Evolutionary conservation across 768 basidiomycete genomes (phyloP), one percentile per base, ranked within the genome.

Genomic region (Cyathus striatus): DNA sequence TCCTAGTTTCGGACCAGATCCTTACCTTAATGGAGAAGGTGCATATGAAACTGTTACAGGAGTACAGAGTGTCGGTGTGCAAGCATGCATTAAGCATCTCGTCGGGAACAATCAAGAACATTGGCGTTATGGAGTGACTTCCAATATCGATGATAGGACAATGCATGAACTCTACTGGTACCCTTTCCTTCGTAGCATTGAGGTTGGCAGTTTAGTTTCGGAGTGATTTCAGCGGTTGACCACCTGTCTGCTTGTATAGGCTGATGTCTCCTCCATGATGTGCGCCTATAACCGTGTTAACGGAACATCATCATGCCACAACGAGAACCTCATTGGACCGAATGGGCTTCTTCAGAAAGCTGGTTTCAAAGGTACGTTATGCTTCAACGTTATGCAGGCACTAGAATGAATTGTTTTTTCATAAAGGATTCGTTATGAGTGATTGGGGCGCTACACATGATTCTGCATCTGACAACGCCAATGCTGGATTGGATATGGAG

Each of bases 251-350:
- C 18, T 43, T 30, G 12, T 25, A 23, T 32, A 74, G 73, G 75
- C 79, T 12, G 71, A 67, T 38, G 75, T 76, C 2, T 58, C 66
- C 13, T 66, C 68, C 2, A 65, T 78, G 6, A 78, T 80, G 76
- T 72, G 73, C 45, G 68, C 68, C 7, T 75, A 70, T 47, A 79
- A 80, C 49, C 67, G 73, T 36, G 55, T 80, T 48, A 81, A 82
- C 44, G 64, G 69, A 2, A 81, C 82, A 1, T 83, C 78, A 12
- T 76, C 82, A 0, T 85, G 83, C 53, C 79, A 85, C 47, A 77
- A 83, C 47, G 63, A 69, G 20, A 67, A 63, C 27, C 59, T 76
- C 12, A 55, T 83, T 27, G 70, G 71, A 13, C 61, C 65, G 2
- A 49, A 60, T 38, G 70, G 70, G 1, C 46, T 69, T 17, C 50